A percentile compares a stretch with the other conserved stretches of the same genome.
Evolutionary conservation across 169 alveolate genomes (phyloP).

Genomic region (Plasmodium malariae): DNA sequence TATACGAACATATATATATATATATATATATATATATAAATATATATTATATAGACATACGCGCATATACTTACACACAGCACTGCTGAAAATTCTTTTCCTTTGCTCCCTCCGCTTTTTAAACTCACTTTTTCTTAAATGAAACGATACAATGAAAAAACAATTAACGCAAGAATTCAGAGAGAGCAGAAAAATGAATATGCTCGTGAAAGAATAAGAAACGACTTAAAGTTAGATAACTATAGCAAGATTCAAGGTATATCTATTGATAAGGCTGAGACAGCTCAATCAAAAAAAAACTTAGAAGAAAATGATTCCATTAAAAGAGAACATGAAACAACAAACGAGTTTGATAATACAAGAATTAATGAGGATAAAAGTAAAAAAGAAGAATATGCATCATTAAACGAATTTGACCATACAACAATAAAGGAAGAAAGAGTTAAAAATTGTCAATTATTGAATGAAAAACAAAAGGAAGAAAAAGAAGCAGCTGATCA

Average conservation of each 20-base stretch:
- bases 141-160: slow-evolving; percentile 65
- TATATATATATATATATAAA: too few relatives aligned
- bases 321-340: slow-evolving; percentile 18
- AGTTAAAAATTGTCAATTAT: slow-evolving; percentile 27
- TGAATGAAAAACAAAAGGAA: slow-evolving; percentile 56
- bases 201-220: slow-evolving; percentile 65
- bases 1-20: not conserved
- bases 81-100: too few relatives aligned
- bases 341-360: slow-evolving; percentile 30
- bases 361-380: slow-evolving; percentile 1
- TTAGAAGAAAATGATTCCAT: slow-evolving; percentile 14
- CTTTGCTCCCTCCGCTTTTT: not conserved
- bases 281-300: slow-evolving; percentile 39
- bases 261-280: slow-evolving; percentile 55
- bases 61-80: too few relatives aligned
- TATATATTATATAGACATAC: too few relatives aligned
- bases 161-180: slow-evolving; percentile 60
- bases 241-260: slow-evolving; percentile 51
- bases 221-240: slow-evolving; percentile 50
- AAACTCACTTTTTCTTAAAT: slow-evolving; percentile 2
- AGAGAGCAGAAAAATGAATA: slow-evolving; percentile 71
- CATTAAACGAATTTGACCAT: slow-evolving; percentile 38
- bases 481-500: slow-evolving; percentile 62
- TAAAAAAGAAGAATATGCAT: not conserved
- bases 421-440: slow-evolving; percentile 41